These are phyloP conservation scores for Huiozyma naganishii DNA, from an alignment of 805 yeast genomes.

Conservation along the genomic window DNA sequence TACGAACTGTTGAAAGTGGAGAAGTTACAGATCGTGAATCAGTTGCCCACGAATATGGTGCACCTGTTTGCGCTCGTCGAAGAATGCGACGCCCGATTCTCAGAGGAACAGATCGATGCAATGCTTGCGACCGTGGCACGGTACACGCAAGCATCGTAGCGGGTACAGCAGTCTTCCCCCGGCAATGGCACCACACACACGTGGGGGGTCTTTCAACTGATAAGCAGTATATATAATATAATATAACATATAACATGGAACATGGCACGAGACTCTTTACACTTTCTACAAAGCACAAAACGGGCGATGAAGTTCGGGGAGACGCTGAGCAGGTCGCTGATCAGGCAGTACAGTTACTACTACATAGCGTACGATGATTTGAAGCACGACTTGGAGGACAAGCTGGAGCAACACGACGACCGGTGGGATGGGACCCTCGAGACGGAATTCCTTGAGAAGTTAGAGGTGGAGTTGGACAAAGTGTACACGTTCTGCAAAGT, in stretches of 20 bases:
- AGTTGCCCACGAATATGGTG: conserved; percentile 71
- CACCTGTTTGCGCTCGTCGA: conserved; percentile 72
- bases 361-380: conserved; percentile 87
- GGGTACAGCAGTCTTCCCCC: neutral
- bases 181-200: neutral
- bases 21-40: conserved; percentile 70
- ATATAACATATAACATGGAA: too few relatives aligned
- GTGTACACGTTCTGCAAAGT: conserved; percentile 85
- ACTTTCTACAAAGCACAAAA: neutral
- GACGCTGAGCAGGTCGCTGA: conserved; percentile 77
- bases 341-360: conserved; percentile 82
- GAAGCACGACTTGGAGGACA: conserved; percentile 68
- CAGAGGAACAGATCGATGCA: conserved; percentile 50
- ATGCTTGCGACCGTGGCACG: conserved; percentile 30
- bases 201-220: neutral
- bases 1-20: conserved; percentile 71
- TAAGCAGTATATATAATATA: neutral
- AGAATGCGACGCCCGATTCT: conserved; percentile 82
- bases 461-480: conserved; percentile 84
- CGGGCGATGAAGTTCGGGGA: conserved; percentile 86
- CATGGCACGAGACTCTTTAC: too few relatives aligned
- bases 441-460: conserved; percentile 60
- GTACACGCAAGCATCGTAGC: neutral
- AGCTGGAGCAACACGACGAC: conserved; percentile 41
- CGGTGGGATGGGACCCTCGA: conserved; percentile 72